These are phyloP conservation scores for Kluyveromyces sp. DNA, from an alignment of 1,139 yeast species.

Conservation along the genomic window DNA sequence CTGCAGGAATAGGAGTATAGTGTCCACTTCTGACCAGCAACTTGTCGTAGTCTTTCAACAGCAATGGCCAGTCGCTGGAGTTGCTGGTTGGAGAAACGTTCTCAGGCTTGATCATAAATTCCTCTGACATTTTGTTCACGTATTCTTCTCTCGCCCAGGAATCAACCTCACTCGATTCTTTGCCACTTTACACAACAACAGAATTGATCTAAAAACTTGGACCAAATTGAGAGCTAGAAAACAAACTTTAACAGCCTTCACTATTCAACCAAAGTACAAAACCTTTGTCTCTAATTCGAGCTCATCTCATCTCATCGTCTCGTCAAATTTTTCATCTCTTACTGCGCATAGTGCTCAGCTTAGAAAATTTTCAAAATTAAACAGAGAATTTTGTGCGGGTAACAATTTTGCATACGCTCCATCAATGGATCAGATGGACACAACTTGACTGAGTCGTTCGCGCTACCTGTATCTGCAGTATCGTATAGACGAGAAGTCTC, in stretches of 20 bases:
- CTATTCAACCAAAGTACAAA: no score
- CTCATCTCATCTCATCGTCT: constrained; percentile 11
- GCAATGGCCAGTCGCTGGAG: constrained; percentile 92
- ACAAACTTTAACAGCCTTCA: no score
- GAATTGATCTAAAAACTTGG: not conserved
- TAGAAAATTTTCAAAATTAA: constrained; percentile 5
- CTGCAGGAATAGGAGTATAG: constrained; percentile 94
- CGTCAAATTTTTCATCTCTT: constrained; percentile 10
- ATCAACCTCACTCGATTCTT: not conserved
- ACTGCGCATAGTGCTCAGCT: not conserved
- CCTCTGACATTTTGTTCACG: constrained; percentile 49
- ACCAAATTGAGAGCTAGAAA: not conserved
- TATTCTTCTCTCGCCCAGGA: no score
- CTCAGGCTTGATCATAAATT: constrained; percentile 85
- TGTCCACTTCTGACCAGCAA: constrained; percentile 91
- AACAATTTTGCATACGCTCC: no score
- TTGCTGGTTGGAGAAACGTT: constrained; percentile 70
- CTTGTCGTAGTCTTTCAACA: constrained; percentile 90
- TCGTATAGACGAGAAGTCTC: no score
- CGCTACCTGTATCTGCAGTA: no score
- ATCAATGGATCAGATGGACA: constrained; percentile 1
- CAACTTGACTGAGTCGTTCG: no score
- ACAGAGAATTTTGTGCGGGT: constrained; percentile 1
- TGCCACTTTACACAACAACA: not conserved
- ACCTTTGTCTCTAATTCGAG: not conserved